phyloP scores from a whole-genome alignment of 495 filamentous ascomycete genomes.

The Chlorociboria aeruginascens region DNA sequence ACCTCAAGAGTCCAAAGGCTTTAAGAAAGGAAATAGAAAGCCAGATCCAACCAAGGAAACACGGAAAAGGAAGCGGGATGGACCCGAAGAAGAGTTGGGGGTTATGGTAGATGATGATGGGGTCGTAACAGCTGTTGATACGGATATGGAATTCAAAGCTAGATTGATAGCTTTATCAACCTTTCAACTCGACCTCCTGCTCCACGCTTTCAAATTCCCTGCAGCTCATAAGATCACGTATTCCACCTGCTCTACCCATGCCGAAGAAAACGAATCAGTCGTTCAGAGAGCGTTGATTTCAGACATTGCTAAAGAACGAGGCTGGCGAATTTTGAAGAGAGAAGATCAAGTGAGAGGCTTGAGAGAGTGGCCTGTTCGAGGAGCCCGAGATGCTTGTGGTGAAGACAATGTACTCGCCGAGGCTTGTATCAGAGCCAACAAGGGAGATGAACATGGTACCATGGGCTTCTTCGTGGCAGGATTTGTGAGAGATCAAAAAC shows the following conservation, averaged over 20 bases:
- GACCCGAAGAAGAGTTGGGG: conserved; percentile 22
- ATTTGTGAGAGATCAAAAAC: conserved; percentile 29
- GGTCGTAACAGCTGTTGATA: conserved; percentile 22
- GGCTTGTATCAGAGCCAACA: conserved; percentile 69
- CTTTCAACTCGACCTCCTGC: conserved; percentile 65
- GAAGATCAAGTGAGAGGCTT: conserved; percentile 61
- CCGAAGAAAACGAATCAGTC: conserved; percentile 79
- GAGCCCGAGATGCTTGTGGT: conserved; percentile 32
- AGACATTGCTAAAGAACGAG: conserved; percentile 47
- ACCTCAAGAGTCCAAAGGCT: conserved; percentile 8
- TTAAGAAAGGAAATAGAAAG: conserved; percentile 13
- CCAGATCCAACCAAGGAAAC: conserved; percentile 22
- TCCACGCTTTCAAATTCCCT: conserved; percentile 76
- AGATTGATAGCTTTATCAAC: conserved; percentile 61
- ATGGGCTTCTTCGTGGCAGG: conserved; percentile 39
- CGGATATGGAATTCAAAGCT: conserved; percentile 32
- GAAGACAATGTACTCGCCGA: conserved; percentile 43
- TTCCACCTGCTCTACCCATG: conserved; percentile 81
- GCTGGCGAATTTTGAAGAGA: conserved; percentile 64
- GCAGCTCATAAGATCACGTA: conserved; percentile 70
- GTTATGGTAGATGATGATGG: conserved; percentile 38
- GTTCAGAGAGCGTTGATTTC: conserved; percentile 57
- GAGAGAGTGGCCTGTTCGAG: conserved; percentile 59
- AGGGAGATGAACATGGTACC: conserved; percentile 66
- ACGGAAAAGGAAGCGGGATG: conserved; percentile 18